Evolutionary conservation across 495 filamentous ascomycete species (phyloP).

Genomic region (Rusavskia elegans): DNA sequence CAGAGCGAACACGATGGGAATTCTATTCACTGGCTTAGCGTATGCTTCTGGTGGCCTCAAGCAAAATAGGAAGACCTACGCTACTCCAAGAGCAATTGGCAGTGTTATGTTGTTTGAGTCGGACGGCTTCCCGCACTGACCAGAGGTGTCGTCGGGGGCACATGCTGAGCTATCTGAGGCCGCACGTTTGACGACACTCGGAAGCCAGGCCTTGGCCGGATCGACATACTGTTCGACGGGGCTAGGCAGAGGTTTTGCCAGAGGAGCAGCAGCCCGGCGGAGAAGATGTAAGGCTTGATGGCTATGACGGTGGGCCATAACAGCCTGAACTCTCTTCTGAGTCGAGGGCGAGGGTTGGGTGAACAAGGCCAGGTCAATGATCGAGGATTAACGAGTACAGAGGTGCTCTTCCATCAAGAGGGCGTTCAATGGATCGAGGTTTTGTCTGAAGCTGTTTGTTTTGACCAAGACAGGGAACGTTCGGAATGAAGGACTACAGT

Average conservation of each 20-base stretch:
- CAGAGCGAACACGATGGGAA: conserved; percentile 56
- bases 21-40: conserved; percentile 32
- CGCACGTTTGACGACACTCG: background rate
- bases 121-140: conserved; percentile 38
- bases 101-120: conserved; percentile 44
- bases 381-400: no score
- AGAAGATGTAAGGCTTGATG: background rate
- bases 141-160: conserved; percentile 12
- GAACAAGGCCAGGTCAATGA: no score
- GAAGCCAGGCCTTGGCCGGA: background rate
- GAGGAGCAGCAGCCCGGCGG: background rate
- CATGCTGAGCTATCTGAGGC: background rate
- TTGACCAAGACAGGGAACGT: background rate
- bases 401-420: background rate
- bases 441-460: background rate
- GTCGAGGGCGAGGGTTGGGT: no score
- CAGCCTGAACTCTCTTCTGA: background rate
- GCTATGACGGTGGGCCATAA: background rate
- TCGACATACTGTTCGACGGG: background rate
- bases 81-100: conserved; percentile 64
- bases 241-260: background rate
- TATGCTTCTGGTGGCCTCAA: background rate
- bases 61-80: conserved; percentile 40
- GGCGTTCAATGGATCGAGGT: background rate
- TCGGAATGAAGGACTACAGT: background rate